Evolutionary conservation across 495 filamentous ascomycete species (phyloP), one percentile per base, ranked within the genome.

Genomic region (Hypoxylon subgilvum): DNA sequence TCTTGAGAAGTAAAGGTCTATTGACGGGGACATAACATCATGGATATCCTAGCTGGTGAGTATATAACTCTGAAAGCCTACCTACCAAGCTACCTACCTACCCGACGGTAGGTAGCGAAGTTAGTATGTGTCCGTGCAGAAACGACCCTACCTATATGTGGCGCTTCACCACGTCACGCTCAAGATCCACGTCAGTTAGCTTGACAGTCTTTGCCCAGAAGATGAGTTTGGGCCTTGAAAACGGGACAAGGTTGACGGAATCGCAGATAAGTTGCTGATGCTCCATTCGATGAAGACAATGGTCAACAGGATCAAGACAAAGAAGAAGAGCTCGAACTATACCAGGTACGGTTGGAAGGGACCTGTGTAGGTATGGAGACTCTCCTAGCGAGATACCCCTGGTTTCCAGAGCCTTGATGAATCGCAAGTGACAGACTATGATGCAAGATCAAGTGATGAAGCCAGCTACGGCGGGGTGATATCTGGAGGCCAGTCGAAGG

Each of bases 371-470:
- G 84, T 84, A 22, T 88, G 72, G 4, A n/a, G n/a, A n/a, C n/a
- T 66, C 52, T 22, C 53, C 52, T 2, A 80, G 69, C 51, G 83
- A 75, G 45, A 88, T 81, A 40, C 81, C 78, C 54, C 82, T 85
- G 3, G 74, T 78, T 50, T 77, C 74, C 22, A 88, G 72, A 4
- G 79, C 86, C 1, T 77, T 72, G 73, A 83, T 81, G 70, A 89
- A 88, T 13, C 75, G 73, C 23, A 89, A 65, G 57, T 88, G 84
- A 57, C 80, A 85, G 40, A 78, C 71, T 65, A 78, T 81, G 43
- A 85, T 79, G 27, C 79, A 82, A 9, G 74, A 74, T 86, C 86
- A 89, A 23, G 82, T 84, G 54, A 88, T 86, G 65, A 89, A 81
- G 2, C 85, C 86, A 14, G 86, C 85, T 14, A 88, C 84, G 57